phyloP scores from a whole-genome alignment of 345 rosid species.

The Eucalyptus marginata region DNA sequence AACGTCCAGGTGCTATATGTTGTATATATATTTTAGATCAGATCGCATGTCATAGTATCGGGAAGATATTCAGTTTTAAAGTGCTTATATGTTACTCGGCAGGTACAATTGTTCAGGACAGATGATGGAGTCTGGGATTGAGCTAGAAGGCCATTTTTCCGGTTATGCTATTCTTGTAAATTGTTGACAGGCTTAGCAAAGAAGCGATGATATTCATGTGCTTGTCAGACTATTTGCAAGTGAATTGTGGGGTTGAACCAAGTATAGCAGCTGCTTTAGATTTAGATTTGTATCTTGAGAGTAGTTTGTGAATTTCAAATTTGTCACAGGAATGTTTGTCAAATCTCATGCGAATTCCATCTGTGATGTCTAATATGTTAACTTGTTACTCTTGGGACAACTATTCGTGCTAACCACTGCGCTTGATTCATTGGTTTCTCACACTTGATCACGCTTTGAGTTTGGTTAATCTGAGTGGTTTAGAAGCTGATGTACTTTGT shows the following conservation, averaged over 20 bases:
- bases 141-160: neutral
- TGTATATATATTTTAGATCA: neutral
- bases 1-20: neutral
- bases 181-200: neutral
- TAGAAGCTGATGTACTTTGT: neutral
- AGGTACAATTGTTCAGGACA: neutral
- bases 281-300: neutral
- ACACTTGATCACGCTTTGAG: neutral
- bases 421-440: neutral
- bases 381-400: neutral
- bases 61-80: neutral
- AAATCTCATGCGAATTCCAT: neutral
- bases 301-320: neutral
- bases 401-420: neutral
- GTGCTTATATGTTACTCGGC: neutral
- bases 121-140: neutral
- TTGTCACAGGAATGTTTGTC: neutral
- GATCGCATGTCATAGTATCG: neutral
- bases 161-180: neutral
- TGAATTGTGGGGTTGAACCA: neutral
- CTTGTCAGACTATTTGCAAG: neutral
- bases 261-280: neutral
- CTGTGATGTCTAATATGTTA: neutral
- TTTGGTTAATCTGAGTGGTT: neutral
- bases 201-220: neutral